These are phyloP conservation scores for Oryza glaberrima DNA, from an alignment of 176 grass and related monocot species.

Conservation along the genomic window DNA sequence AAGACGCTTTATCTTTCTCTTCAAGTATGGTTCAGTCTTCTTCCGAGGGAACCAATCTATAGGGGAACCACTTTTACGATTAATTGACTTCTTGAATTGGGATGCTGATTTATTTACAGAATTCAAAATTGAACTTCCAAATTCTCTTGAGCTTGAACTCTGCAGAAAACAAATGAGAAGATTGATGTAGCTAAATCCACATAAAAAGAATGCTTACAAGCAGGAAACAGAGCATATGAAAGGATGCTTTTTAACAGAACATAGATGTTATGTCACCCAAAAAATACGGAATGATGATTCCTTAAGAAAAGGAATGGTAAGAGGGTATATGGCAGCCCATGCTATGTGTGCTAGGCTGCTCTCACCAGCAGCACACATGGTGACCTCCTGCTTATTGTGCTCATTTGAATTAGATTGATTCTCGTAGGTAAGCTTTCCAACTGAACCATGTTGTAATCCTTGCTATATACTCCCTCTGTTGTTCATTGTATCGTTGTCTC, in stretches of 20 bases:
- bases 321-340: too few relatives aligned
- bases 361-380: too few relatives aligned
- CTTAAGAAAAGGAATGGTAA: too few relatives aligned
- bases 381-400: too few relatives aligned
- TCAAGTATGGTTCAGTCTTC: conserved; percentile 84
- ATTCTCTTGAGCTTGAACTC: conserved; percentile 71
- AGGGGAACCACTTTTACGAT: conserved; percentile 66
- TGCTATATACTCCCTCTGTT: too few relatives aligned
- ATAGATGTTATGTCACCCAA: not conserved
- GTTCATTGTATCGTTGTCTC: too few relatives aligned
- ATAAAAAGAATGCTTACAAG: not conserved
- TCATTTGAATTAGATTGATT: too few relatives aligned
- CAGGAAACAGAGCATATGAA: not conserved
- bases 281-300: not conserved
- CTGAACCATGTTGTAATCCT: too few relatives aligned
- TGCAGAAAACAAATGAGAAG: conserved; percentile 45
- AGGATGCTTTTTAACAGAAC: not conserved
- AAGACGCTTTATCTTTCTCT: conserved; percentile 91
- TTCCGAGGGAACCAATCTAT: conserved; percentile 78
- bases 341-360: too few relatives aligned
- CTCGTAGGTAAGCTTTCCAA: too few relatives aligned
- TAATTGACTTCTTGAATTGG: conserved; percentile 75
- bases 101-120: conserved; percentile 70
- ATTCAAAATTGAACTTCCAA: conserved; percentile 56
- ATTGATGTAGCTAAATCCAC: conserved; percentile 22